Evolutionary conservation across 306 rosid genomes (phyloP).

Genomic region (Trifolium fragiferum): DNA sequence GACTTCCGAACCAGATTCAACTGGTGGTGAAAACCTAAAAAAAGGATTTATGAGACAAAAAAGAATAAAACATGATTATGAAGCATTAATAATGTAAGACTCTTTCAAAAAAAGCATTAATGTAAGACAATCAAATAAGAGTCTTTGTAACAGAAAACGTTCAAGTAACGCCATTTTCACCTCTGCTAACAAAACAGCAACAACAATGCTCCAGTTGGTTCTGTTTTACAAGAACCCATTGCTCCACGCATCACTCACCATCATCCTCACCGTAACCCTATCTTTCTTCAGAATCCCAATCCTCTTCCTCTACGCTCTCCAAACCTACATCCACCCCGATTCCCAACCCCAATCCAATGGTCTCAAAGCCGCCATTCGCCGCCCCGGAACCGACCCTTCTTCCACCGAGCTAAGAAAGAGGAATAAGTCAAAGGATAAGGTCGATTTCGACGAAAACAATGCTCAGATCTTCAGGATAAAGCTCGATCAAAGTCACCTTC

Average conservation of each 20-base stretch:
- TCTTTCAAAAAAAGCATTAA: too few species aligned
- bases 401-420: slow-evolving; percentile 61
- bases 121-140: background rate
- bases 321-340: slow-evolving; percentile 91
- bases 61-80: too few species aligned
- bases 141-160: background rate
- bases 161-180: slow-evolving; percentile 3
- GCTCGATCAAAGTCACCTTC: slow-evolving; percentile 71
- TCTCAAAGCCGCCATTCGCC: slow-evolving; percentile 73
- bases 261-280: slow-evolving; percentile 54
- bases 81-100: too few species aligned
- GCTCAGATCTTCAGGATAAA: slow-evolving; percentile 90
- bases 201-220: slow-evolving; percentile 54
- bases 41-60: too few species aligned
- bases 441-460: slow-evolving; percentile 78
- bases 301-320: slow-evolving; percentile 70
- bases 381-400: slow-evolving; percentile 59
- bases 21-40: too few species aligned
- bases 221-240: slow-evolving; percentile 62
- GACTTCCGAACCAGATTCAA: too few species aligned
- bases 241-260: slow-evolving; percentile 63
- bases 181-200: background rate
- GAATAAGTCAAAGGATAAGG: slow-evolving; percentile 61
- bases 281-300: slow-evolving; percentile 70
- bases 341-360: slow-evolving; percentile 53